These are phyloP conservation scores for Cubamyces lactineus DNA, from an alignment of 768 basidiomycete genomes.

Conservation along the genomic window DNA sequence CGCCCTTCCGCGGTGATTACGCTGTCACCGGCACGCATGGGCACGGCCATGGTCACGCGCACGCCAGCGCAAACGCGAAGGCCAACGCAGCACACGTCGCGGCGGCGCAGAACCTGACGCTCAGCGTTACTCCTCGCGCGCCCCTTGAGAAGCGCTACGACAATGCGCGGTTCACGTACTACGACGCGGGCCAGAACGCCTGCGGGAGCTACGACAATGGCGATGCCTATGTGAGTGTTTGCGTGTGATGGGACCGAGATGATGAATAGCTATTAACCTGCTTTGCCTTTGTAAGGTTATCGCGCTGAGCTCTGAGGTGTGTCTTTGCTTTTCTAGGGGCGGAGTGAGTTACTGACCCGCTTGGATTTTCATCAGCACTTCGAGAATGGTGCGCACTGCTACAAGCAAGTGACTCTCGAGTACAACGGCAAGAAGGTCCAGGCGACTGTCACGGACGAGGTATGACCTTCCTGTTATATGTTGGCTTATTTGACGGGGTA, in stretches of 20 bases:
- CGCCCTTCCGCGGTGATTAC: not conserved
- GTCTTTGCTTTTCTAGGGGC: not conserved
- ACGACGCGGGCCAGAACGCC: conserved; percentile 31
- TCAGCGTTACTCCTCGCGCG: conserved; percentile 4
- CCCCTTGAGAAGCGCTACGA: conserved; percentile 16
- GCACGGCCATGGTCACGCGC: not conserved
- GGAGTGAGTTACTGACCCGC: not conserved
- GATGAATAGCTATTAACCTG: not conserved
- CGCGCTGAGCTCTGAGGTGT: conserved; percentile 42
- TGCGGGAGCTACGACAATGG: conserved; percentile 25
- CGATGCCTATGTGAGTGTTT: conserved; percentile 26
- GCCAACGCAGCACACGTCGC: not conserved
- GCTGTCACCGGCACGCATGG: not conserved
- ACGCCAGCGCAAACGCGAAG: not conserved
- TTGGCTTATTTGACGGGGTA: no score
- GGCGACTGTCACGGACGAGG: conserved; percentile 68
- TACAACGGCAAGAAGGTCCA: conserved; percentile 57
- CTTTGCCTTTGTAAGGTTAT: conserved; percentile 47
- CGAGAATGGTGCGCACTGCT: conserved; percentile 55
- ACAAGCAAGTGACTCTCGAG: conserved; percentile 61
- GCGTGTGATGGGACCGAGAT: not conserved
- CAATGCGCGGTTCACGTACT: conserved; percentile 27
- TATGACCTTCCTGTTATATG: conserved; percentile 25
- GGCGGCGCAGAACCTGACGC: conserved; percentile 4
- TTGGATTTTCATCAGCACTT: conserved; percentile 52